phyloP scores from a whole-genome alignment of 306 rosid species.

The Castanea sativa region DNA sequence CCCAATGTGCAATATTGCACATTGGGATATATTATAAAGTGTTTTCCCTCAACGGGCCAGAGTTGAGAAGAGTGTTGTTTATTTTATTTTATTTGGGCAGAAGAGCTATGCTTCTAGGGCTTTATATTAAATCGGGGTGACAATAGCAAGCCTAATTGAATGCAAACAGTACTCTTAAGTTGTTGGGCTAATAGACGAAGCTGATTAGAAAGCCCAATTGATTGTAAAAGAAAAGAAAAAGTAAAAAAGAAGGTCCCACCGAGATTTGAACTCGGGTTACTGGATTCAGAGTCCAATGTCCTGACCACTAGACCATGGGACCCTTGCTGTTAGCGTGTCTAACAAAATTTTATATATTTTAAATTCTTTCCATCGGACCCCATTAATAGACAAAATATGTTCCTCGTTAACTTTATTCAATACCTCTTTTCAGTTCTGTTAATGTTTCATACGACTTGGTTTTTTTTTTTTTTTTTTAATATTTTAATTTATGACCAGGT shows the following conservation, averaged over 20 bases:
- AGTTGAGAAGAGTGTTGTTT: no score
- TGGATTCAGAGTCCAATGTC: conserved; percentile 60
- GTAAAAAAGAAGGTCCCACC: conserved; percentile 47
- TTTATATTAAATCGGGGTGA: no score
- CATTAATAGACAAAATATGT: no score
- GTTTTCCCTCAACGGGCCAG: no score
- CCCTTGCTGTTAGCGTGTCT: neutral
- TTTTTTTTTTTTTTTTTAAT: neutral
- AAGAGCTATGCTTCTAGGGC: no score
- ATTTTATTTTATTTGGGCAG: no score
- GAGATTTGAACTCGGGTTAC: conserved; percentile 64
- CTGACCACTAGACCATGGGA: conserved; percentile 77
- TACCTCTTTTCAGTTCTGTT: fast-evolving
- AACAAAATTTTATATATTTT: no score
- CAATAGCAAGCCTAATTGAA: neutral
- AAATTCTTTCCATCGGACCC: no score
- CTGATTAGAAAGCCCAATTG: neutral
- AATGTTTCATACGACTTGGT: no score
- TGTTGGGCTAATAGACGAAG: neutral
- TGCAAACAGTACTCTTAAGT: neutral
- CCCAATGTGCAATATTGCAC: no score
- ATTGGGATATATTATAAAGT: no score
- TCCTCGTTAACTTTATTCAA: neutral
- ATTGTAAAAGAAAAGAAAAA: neutral
- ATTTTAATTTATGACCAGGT: conserved; percentile 40